phyloP scores from a whole-genome alignment of 1,284 basidiomycete genomes.

The Bjerkandera adusta region DNA sequence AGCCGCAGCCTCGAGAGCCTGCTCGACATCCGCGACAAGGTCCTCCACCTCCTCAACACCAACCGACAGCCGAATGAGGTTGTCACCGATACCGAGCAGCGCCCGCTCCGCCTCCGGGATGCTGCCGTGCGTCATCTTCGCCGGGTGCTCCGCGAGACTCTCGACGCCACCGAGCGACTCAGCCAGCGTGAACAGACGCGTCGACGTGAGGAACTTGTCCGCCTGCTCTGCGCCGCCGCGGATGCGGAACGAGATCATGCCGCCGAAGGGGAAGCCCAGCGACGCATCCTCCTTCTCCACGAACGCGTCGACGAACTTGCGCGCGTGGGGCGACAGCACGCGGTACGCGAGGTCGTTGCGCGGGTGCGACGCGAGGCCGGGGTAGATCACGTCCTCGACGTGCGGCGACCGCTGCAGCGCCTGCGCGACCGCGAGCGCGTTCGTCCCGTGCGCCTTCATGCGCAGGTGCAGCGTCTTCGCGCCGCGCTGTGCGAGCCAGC shows the following conservation, averaged over 20 bases:
- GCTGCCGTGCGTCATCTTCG: constrained; percentile 82
- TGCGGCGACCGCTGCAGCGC: constrained; percentile 55
- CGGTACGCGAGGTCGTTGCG: constrained; percentile 62
- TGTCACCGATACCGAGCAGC: constrained; percentile 76
- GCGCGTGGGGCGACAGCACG: constrained; percentile 69
- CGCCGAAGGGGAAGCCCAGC: constrained; percentile 78
- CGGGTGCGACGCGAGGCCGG: constrained; percentile 67
- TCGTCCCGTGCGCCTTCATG: constrained; percentile 85
- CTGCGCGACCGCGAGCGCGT: constrained; percentile 77
- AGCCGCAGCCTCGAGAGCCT: constrained; percentile 57
- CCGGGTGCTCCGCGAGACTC: constrained; percentile 83
- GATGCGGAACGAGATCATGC: constrained; percentile 81
- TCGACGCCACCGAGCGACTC: constrained; percentile 93
- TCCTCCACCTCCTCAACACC: constrained; percentile 90
- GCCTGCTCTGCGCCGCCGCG: constrained; percentile 53
- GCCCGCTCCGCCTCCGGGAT: constrained; percentile 73
- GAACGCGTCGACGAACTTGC: constrained; percentile 58
- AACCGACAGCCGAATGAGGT: constrained; percentile 81
- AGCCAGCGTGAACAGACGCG: constrained; percentile 80
- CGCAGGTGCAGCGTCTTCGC: constrained; percentile 88
- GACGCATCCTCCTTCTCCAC: constrained; percentile 28
- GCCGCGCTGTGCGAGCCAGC: constrained; percentile 89
- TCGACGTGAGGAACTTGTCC: constrained; percentile 67
- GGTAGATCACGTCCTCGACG: constrained; percentile 85
- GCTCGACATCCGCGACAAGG: constrained; percentile 62